Percentiles rank a stretch among this genome's conserved stretches.
These are phyloP conservation scores for Orobanche coerulescens DNA, from an alignment of 257 asterid species.

Conservation along the genomic window DNA sequence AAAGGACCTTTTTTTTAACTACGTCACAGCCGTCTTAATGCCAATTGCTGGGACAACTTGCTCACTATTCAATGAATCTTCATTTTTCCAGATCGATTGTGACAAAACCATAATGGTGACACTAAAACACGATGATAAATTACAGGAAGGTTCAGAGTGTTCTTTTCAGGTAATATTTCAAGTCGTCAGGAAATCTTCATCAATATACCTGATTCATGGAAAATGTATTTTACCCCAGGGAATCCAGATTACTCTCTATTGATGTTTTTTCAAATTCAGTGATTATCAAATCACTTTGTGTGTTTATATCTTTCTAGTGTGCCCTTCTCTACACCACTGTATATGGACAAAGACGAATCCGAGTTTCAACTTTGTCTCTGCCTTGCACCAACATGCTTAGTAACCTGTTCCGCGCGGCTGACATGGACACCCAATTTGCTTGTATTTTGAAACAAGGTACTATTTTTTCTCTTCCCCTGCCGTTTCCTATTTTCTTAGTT, in stretches of 20 bases:
- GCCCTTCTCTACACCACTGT: conserved; percentile 97
- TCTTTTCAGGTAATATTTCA: conserved; percentile 70
- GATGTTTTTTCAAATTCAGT: background rate
- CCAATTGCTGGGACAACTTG: conserved; percentile 2
- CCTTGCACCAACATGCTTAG: conserved; percentile 91
- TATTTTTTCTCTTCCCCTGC: conserved; percentile 13
- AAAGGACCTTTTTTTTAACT: background rate
- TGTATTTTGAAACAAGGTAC: conserved; percentile 88
- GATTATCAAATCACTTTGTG: conserved; percentile 22
- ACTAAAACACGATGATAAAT: conserved; percentile 87
- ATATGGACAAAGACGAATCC: conserved; percentile 93
- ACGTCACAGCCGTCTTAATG: conserved; percentile 1
- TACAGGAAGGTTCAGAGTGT: conserved; percentile 95
- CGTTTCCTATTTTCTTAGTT: conserved; percentile 5
- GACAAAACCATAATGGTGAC: conserved; percentile 95
- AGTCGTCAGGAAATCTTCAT: conserved; percentile 7
- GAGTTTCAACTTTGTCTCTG: conserved; percentile 87
- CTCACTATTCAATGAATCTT: conserved; percentile 17
- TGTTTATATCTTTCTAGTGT: conserved; percentile 42
- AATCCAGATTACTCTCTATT: conserved; percentile 5
- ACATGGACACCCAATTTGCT: conserved; percentile 87
- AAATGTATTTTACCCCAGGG: background rate
- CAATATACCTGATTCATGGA: conserved; percentile 8
- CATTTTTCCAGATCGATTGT: conserved; percentile 71
- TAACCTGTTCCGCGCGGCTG: conserved; percentile 92